These are phyloP conservation scores for Colletotrichum salicis DNA, from an alignment of 2,329 filamentous ascomycete species.

Conservation along the genomic window DNA sequence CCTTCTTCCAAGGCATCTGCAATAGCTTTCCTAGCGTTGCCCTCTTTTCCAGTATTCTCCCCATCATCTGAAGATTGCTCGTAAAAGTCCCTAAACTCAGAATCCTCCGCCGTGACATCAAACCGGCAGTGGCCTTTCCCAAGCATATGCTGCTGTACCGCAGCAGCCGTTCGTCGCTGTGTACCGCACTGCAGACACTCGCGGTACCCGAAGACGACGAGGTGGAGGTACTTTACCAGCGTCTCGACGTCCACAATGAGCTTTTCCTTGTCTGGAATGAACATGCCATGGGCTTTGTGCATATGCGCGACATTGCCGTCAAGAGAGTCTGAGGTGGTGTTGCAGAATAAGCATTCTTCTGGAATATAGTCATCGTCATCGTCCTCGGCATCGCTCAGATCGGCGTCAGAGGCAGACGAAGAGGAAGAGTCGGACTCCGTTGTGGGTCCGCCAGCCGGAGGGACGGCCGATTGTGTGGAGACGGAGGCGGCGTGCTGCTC, in stretches of 20 bases:
- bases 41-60: neutral
- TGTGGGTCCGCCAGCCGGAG: neutral
- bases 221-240: constrained; percentile 58
- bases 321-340: constrained; percentile 42
- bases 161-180: constrained; percentile 53
- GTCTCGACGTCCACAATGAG: constrained; percentile 59
- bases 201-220: constrained; percentile 58
- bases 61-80: constrained; percentile 38
- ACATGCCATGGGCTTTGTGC: constrained; percentile 58
- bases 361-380: constrained; percentile 38
- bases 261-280: constrained; percentile 50
- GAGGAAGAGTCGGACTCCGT: constrained; percentile 1
- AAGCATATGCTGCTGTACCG: constrained; percentile 62
- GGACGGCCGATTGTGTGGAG: neutral
- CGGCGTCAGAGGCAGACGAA: constrained; percentile 8
- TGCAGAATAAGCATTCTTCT: constrained; percentile 57
- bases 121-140: constrained; percentile 60
- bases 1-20: constrained; percentile 38
- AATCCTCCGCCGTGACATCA: constrained; percentile 46
- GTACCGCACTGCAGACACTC: constrained; percentile 64
- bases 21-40: neutral
- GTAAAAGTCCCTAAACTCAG: constrained; percentile 55
- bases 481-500: constrained; percentile 6
- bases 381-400: neutral
- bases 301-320: constrained; percentile 58